Percentiles rank a stretch among this genome's conserved stretches.
Evolutionary conservation across 2,329 filamentous ascomycete species (phyloP).

Genomic region (Byssochlamys sp.): DNA sequence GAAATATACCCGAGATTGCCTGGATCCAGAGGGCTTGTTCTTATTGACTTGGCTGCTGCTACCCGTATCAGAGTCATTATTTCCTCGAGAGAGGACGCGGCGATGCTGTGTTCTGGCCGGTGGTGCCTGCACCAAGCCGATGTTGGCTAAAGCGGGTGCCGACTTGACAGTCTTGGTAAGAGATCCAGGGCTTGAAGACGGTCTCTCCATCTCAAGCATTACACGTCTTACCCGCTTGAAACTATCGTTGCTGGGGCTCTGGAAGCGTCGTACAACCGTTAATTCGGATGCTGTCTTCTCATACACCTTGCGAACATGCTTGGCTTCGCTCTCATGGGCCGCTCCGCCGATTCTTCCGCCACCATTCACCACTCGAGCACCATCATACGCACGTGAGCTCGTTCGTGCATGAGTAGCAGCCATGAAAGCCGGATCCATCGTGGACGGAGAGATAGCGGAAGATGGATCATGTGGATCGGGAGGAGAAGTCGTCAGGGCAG

Average conservation of each 20-base stretch:
- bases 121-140: conserved; percentile 15
- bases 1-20: conserved; percentile 20
- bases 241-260: conserved; percentile 35
- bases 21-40: conserved; percentile 15
- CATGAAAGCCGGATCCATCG: conserved; percentile 26
- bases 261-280: conserved; percentile 37
- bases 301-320: conserved; percentile 35
- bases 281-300: conserved; percentile 35
- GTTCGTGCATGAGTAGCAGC: conserved; percentile 20
- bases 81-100: conserved; percentile 2
- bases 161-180: conserved; percentile 27
- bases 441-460: conserved; percentile 22
- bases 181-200: conserved; percentile 7
- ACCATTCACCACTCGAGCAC: conserved; percentile 21
- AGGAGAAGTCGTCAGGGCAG: conserved; percentile 35
- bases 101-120: conserved; percentile 12
- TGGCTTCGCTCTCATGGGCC: conserved; percentile 27
- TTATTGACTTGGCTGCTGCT: conserved; percentile 14
- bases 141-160: conserved; percentile 20
- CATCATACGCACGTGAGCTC: conserved; percentile 20
- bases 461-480: conserved; percentile 29
- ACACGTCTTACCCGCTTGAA: conserved; percentile 29
- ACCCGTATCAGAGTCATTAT: conserved; percentile 5
- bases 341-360: conserved; percentile 16
- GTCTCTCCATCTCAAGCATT: conserved; percentile 12